Conservation (phyloP, 2,329 filamentous ascomycete genomes). For the Aspergillus sp. region DNA sequence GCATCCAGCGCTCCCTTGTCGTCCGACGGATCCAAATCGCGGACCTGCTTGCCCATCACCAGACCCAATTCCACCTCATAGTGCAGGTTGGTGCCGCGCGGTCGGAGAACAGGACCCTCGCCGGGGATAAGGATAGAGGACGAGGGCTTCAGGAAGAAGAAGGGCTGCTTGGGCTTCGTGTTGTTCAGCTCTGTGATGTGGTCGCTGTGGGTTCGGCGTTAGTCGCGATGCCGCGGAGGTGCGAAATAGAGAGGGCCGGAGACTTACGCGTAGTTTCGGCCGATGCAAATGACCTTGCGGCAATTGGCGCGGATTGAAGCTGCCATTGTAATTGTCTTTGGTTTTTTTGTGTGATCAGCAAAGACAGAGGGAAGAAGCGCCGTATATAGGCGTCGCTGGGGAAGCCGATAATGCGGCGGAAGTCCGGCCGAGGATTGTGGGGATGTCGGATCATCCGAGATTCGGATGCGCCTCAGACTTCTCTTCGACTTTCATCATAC, state of each 20-base stretch:
- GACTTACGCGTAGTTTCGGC: constrained; percentile 90
- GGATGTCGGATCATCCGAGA: constrained; percentile 30
- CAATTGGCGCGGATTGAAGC: constrained; percentile 57
- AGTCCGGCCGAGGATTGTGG: constrained; percentile 31
- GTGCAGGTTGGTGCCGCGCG: constrained; percentile 82
- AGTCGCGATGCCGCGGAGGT: background rate
- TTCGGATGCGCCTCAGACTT: constrained; percentile 19
- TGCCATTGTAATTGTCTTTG: constrained; percentile 34
- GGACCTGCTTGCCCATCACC: constrained; percentile 79
- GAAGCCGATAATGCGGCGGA: constrained; percentile 24
- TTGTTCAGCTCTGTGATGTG: constrained; percentile 93
- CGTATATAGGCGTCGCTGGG: constrained; percentile 11
- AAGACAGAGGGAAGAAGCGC: background rate
- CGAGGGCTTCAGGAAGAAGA: constrained; percentile 97
- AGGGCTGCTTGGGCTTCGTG: constrained; percentile 86
- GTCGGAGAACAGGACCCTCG: constrained; percentile 78
- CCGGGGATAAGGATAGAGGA: constrained; percentile 81
- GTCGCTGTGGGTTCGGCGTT: constrained; percentile 61
- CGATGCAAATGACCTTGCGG: constrained; percentile 87
- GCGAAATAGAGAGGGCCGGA: constrained; percentile 5
- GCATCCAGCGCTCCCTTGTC: constrained; percentile 76
- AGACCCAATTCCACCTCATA: constrained; percentile 95
- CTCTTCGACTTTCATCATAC: background rate
- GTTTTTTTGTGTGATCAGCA: background rate
- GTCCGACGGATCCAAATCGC: constrained; percentile 76